These are phyloP conservation scores for Entomortierella parvispora DNA, from an alignment of 192 early-diverging fungal species.

Conservation along the genomic window DNA sequence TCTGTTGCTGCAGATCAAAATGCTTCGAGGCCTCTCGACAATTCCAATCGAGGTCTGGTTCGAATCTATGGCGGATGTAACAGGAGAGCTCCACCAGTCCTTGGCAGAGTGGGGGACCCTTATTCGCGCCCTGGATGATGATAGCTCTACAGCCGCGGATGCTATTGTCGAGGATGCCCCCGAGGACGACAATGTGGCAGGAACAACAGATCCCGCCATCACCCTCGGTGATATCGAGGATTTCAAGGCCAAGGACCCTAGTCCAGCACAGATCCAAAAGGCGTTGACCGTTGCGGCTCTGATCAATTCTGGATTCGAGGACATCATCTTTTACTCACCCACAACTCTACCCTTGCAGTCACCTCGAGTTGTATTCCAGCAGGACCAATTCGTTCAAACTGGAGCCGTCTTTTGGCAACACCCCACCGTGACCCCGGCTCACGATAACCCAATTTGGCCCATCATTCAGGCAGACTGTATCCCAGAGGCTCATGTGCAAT, in stretches of 20 bases:
- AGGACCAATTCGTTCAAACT: constrained; percentile 16
- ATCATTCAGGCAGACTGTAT: constrained; percentile 32
- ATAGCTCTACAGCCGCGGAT: constrained; percentile 18
- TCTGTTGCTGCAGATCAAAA: constrained; percentile 33
- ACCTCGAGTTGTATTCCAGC: constrained; percentile 22
- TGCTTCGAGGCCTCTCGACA: constrained; percentile 42
- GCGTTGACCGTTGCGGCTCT: constrained; percentile 37
- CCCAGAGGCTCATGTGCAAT: constrained; percentile 20
- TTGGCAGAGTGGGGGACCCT: constrained; percentile 25
- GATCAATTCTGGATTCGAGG: constrained; percentile 52
- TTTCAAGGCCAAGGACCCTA: constrained; percentile 5
- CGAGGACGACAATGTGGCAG: constrained; percentile 6
- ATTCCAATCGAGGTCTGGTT: constrained; percentile 53
- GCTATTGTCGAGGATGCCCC: constrained; percentile 22
- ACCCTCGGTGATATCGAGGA: constrained; percentile 17
- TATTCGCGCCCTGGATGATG: constrained; percentile 22
- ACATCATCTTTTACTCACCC: constrained; percentile 41
- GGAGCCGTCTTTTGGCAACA: constrained; percentile 51
- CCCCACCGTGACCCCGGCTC: constrained; percentile 29
- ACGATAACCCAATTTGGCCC: constrained; percentile 42
- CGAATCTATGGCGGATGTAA: constrained; percentile 23
- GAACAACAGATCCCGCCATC: constrained; percentile 9
- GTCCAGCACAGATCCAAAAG: constrained; percentile 23
- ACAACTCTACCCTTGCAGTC: constrained; percentile 45
- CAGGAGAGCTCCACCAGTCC: constrained; percentile 23